A percentile compares a stretch with the other conserved stretches of the same genome.
Conservation (phyloP, 768 basidiomycete genomes). For the Rickenella mellea region DNA sequence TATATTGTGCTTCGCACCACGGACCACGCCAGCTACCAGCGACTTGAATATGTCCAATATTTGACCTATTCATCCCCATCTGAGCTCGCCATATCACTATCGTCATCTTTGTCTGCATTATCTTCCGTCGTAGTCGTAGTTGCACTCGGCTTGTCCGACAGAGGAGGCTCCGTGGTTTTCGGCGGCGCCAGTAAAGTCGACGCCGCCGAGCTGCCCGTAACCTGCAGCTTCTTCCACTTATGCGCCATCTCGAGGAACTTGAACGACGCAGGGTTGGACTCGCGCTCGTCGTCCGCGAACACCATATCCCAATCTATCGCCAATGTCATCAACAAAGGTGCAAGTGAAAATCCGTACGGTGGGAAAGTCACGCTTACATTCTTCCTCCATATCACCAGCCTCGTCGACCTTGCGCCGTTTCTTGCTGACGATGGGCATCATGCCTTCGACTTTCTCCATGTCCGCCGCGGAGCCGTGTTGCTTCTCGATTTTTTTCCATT, state of each 20-base stretch:
- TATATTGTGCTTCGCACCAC: no score
- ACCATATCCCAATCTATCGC: conserved; percentile 89
- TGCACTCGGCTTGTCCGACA: no score
- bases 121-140: no score
- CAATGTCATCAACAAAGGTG: conserved; percentile 2
- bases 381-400: conserved; percentile 81
- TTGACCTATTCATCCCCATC: no score
- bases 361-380: conserved; percentile 27
- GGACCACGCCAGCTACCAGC: no score
- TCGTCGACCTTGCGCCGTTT: conserved; percentile 75
- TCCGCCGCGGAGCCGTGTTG: conserved; percentile 65
- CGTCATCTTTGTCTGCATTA: no score
- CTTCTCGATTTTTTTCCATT: conserved; percentile 93
- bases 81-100: no score
- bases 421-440: conserved; percentile 91
- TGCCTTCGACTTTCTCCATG: conserved; percentile 72
- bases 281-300: conserved; percentile 93
- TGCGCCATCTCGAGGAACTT: conserved; percentile 95
- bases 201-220: no score
- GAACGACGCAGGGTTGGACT: conserved; percentile 87
- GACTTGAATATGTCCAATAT: no score
- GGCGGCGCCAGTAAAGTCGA: no score
- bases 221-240: conserved; percentile 66
- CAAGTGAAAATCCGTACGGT: not conserved
- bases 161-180: no score